Conservation (phyloP, 1,284 basidiomycete genomes). For the Cerioporus squamosus region DNA sequence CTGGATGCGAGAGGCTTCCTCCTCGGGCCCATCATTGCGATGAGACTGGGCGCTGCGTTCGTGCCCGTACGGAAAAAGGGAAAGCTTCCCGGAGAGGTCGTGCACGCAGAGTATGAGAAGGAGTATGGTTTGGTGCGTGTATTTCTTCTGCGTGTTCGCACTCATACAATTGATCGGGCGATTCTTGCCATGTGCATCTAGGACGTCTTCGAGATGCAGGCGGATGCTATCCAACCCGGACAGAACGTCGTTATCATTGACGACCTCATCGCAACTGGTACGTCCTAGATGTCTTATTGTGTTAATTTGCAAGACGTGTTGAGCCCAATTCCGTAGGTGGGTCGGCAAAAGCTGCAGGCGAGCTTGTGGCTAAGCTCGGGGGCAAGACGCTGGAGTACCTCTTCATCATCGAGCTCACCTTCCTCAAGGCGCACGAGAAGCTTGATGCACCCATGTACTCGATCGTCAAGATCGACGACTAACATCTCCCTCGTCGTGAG, state of each 20-base stretch:
- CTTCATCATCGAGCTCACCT: slow-evolving; percentile 90
- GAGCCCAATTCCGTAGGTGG: slow-evolving; percentile 63
- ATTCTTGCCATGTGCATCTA: slow-evolving; percentile 36
- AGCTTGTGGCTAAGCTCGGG: slow-evolving; percentile 85
- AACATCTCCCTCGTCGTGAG: slow-evolving; percentile 5
- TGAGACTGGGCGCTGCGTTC: slow-evolving; percentile 92
- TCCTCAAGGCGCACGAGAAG: slow-evolving; percentile 81
- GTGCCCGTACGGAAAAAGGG: slow-evolving; percentile 95
- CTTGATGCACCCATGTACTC: slow-evolving; percentile 90
- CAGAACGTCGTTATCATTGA: slow-evolving; percentile 92
- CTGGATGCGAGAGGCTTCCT: slow-evolving; percentile 98
- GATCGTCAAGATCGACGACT: slow-evolving; percentile 80
- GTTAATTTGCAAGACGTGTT: neutral
- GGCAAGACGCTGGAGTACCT: slow-evolving; percentile 91
- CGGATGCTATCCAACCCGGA: slow-evolving; percentile 81
- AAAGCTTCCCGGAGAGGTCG: slow-evolving; percentile 90
- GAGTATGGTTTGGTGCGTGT: slow-evolving; percentile 83
- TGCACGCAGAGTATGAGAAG: slow-evolving; percentile 84
- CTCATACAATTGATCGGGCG: neutral
- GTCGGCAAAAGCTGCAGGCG: slow-evolving; percentile 92
- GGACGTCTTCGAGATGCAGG: slow-evolving; percentile 97
- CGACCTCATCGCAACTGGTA: slow-evolving; percentile 96
- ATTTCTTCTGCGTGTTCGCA: neutral
- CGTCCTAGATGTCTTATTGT: slow-evolving; percentile 17
- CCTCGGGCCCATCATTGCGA: slow-evolving; percentile 90